A percentile compares a stretch with the other conserved stretches of the same genome.
These are phyloP conservation scores for Aspergillus chevalieri DNA, from an alignment of 2,329 filamentous ascomycete genomes.

Conservation along the genomic window DNA sequence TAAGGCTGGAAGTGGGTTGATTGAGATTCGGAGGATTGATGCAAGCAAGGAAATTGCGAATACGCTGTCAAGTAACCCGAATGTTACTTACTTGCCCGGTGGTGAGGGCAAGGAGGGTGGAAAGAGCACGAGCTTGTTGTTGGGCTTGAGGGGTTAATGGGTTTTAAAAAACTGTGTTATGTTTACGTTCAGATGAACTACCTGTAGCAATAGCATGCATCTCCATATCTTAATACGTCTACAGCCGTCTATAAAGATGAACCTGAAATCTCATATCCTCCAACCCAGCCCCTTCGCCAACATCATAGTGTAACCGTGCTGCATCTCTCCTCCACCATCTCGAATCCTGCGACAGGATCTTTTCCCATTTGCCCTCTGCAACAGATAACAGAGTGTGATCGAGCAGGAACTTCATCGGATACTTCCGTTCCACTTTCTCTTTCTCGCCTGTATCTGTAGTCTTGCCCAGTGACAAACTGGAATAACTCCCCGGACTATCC, in stretches of 20 bases:
- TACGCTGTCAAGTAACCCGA: slow-evolving; percentile 82
- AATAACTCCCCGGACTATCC: slow-evolving; percentile 91
- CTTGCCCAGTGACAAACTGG: slow-evolving; percentile 65
- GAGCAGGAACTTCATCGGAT: slow-evolving; percentile 91
- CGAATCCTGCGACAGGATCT: slow-evolving; percentile 68
- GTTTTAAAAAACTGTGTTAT: slow-evolving; percentile 8
- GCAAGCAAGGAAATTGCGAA: slow-evolving; percentile 92
- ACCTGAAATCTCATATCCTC: slow-evolving; percentile 96
- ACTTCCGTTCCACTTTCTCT: slow-evolving; percentile 51
- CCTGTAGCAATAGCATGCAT: slow-evolving; percentile 22
- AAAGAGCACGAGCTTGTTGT: slow-evolving; percentile 60
- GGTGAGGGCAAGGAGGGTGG: slow-evolving; percentile 54
- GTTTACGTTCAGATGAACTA: neutral
- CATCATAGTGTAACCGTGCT: slow-evolving; percentile 63
- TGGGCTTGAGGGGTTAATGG: slow-evolving; percentile 55
- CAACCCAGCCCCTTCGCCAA: slow-evolving; percentile 77
- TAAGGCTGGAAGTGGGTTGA: slow-evolving; percentile 86
- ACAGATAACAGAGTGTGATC: slow-evolving; percentile 66
- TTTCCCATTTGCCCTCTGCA: slow-evolving; percentile 59
- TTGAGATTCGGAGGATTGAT: slow-evolving; percentile 96
- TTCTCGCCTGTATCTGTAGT: no score
- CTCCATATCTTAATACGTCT: slow-evolving; percentile 4
- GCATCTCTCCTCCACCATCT: slow-evolving; percentile 74
- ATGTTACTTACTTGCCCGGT: slow-evolving; percentile 88
- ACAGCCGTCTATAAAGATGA: slow-evolving; percentile 62